These are phyloP conservation scores for Knufia petricola DNA, from an alignment of 2,329 filamentous ascomycete species.

Conservation along the genomic window DNA sequence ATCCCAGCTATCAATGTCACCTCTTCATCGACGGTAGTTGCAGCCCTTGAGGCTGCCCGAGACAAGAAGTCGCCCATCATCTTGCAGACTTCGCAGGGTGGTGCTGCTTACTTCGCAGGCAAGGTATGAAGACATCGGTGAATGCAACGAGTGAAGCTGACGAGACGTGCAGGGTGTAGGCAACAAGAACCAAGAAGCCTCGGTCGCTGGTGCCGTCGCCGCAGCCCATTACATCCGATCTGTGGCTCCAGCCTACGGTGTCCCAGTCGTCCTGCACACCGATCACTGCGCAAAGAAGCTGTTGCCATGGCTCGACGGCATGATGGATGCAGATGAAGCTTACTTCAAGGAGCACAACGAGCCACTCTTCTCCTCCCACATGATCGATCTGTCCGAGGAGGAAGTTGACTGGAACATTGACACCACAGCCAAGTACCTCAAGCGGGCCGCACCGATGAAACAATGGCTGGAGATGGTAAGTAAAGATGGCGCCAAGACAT, in stretches of 20 bases:
- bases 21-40: slow-evolving; percentile 77
- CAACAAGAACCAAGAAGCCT: slow-evolving; percentile 77
- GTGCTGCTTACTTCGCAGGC: slow-evolving; percentile 84
- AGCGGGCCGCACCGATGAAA: slow-evolving; percentile 92
- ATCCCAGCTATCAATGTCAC: slow-evolving; percentile 92
- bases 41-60: slow-evolving; percentile 85
- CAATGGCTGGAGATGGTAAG: slow-evolving; percentile 96
- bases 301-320: slow-evolving; percentile 91
- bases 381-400: slow-evolving; percentile 97
- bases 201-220: slow-evolving; percentile 77
- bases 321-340: slow-evolving; percentile 85
- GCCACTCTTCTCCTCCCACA: slow-evolving; percentile 92
- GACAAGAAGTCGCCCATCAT: slow-evolving; percentile 87
- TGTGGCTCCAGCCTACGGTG: slow-evolving; percentile 74
- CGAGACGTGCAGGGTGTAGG: slow-evolving; percentile 50
- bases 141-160: slow-evolving; percentile 7
- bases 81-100: slow-evolving; percentile 87
- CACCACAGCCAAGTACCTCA: slow-evolving; percentile 85
- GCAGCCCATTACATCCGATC: slow-evolving; percentile 89
- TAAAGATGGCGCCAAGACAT: slow-evolving; percentile 2
- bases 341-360: slow-evolving; percentile 91
- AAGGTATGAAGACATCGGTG: slow-evolving; percentile 45
- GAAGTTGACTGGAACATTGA: slow-evolving; percentile 79
- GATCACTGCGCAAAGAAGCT: slow-evolving; percentile 99
- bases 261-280: slow-evolving; percentile 90